These are phyloP conservation scores for Mycena venus DNA, from an alignment of 768 basidiomycete genomes.

Conservation along the genomic window DNA sequence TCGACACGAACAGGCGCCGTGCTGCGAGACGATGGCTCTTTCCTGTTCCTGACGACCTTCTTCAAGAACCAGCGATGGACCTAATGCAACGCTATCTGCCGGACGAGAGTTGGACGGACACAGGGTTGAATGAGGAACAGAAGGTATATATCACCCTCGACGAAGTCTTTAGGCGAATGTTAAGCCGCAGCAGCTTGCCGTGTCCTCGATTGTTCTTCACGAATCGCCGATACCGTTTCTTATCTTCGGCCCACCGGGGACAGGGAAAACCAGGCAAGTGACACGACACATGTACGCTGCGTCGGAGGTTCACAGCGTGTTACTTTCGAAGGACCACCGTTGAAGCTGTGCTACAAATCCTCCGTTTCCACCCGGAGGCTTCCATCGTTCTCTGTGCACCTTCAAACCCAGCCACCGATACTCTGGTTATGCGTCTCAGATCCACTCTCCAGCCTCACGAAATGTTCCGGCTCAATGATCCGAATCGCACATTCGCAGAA, in stretches of 20 bases:
- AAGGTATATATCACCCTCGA: slow-evolving; percentile 44
- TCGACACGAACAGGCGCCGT: slow-evolving; percentile 33
- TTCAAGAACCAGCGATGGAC: slow-evolving; percentile 33
- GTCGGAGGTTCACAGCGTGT: background rate
- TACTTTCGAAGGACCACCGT: slow-evolving; percentile 61
- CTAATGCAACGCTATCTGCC: slow-evolving; percentile 41
- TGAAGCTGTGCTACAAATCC: slow-evolving; percentile 64
- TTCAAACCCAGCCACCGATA: slow-evolving; percentile 66
- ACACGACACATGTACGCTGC: background rate
- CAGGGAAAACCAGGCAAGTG: slow-evolving; percentile 64
- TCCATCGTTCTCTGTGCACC: slow-evolving; percentile 65
- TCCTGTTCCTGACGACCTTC: slow-evolving; percentile 52
- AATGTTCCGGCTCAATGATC: slow-evolving; percentile 63
- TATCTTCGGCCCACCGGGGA: slow-evolving; percentile 65
- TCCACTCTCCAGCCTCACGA: slow-evolving; percentile 54
- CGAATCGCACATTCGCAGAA: slow-evolving; percentile 63
- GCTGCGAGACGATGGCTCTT: slow-evolving; percentile 61
- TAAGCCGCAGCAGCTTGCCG: slow-evolving; percentile 51
- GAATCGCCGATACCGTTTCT: slow-evolving; percentile 62
- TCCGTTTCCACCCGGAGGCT: slow-evolving; percentile 59
- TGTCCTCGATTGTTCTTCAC: slow-evolving; percentile 56
- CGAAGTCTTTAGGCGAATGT: background rate
- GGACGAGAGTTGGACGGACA: slow-evolving; percentile 57
- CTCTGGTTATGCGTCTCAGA: slow-evolving; percentile 57
- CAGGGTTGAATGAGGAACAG: slow-evolving; percentile 63